Base-by-base conservation (phyloP, 2,329 filamentous ascomycete species). In the Colletotrichum brevisporum region DNA sequence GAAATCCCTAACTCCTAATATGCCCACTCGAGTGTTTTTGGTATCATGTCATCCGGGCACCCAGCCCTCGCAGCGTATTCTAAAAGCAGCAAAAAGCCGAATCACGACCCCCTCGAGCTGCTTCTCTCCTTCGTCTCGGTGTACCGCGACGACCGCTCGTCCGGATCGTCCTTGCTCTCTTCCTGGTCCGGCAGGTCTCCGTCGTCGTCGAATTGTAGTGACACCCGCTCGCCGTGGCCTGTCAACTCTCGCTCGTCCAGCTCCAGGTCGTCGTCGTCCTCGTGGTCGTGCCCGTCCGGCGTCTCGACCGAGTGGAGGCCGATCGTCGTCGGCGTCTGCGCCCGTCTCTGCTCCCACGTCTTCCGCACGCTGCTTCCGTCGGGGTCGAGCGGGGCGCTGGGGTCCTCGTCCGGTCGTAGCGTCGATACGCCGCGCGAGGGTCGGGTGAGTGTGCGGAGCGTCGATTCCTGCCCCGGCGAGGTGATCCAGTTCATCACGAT, bases 401-500 rank as follows among this genome's bases (percentile, higher is more conserved):
- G 59, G 9, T 55, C 66, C 6, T 68, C 66, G 0, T 65, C 66
- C 3, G 63, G 63, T 13, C 26, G n/a, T 13, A 68, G 2, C 16
- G 61, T 55, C 13, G 61, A 65, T 0, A 59, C 15, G 5, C 27
- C 63, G 18, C 48, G 53, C 10, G 65, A 68, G 2, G 66, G 61
- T 8, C 61, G 54, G 9, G 66, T 65, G 2, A 68, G 24, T 10
- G 66, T 68, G 3, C 50, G 54, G 10, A 68, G 55, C 2, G 66
- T 65, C 4, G 66, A 59, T 16, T 68, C 66, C 5, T 68, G 66
- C 0, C 66, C 61, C 4, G 66, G 54, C 6, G 66, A 68, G 0
- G 66, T 68, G 2, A 68, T 65, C 66, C 66, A 68, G 41, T 65
- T 65, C 21, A 68, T 68, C n/a, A 68, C 61, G 2, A 68, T 50